Evolutionary conservation across 2,329 filamentous ascomycete genomes (phyloP), one percentile per base, ranked within the genome.

Genomic region (Penicillium sp.): DNA sequence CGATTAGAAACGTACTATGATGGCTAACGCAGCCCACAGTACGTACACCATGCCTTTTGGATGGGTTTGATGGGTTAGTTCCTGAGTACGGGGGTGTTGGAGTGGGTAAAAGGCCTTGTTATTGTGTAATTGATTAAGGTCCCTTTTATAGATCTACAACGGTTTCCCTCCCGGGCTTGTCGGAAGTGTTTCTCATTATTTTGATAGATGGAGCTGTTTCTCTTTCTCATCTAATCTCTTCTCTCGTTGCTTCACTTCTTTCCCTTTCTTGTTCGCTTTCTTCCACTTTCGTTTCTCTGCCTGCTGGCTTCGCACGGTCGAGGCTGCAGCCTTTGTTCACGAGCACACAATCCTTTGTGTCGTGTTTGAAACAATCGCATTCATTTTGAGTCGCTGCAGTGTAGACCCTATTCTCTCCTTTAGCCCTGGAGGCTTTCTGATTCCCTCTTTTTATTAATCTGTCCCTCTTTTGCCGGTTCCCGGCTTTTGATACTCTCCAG

Each of bases 111-210:
- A 10, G 17, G 35, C 45, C 22, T 30, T 49, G 22, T 49, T 30
- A 3, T 26, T 26, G 44, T 13, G 12, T n/a, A 10, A 19, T 49
- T 49, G 24, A 24, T 66, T 37, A 33, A 8, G 22, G 28, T 45
- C 35, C 26, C 42, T 40, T 58, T 65, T 63, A 64, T 68, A 61
- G 65, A 68, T 65, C 60, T 59, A 54, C 61, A 57, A 53, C 58
- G 37, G 33, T 38, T 17, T 55, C 10, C 53, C 53, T 19, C 58
- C 58, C 15, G 49, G 24, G 35, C 59, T 44, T 54, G 40, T 38
- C 56, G 42, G 3, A 10, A 37, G 10, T 35, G 28, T 60, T 54
- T 60, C 47, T 64, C 64, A 62, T 65, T 63, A 65, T 53, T 54
- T 64, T 60, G 40, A 53, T 59, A 60, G 40, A 53, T 62, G 38